These are phyloP conservation scores for Coffea humblotiana DNA, from an alignment of 305 asterid species.

Conservation along the genomic window DNA sequence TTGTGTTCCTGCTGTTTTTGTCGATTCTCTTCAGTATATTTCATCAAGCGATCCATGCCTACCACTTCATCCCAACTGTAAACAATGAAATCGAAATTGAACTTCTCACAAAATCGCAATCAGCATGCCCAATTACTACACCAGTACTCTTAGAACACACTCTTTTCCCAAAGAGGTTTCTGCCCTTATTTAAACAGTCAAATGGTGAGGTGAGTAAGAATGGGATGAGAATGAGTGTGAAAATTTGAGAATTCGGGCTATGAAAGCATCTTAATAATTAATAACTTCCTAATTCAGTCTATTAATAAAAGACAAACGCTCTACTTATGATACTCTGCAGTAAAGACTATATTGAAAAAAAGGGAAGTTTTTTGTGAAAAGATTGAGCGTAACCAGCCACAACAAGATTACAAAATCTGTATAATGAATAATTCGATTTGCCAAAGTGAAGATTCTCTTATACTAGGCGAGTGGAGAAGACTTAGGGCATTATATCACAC, in stretches of 20 bases:
- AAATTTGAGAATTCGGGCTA: not conserved
- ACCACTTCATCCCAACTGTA: slow-evolving; percentile 96
- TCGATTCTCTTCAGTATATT: slow-evolving; percentile 61
- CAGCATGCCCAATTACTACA: not conserved
- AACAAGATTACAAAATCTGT: not conserved
- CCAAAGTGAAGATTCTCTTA: not conserved
- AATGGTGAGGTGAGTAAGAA: not conserved
- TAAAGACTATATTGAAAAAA: not conserved
- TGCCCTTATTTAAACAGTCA: not conserved
- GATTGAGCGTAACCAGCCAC: not conserved
- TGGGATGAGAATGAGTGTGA: not conserved
- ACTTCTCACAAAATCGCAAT: not conserved
- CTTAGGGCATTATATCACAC: not conserved
- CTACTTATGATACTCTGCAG: not conserved
- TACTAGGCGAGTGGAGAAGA: not conserved
- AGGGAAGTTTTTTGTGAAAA: not conserved
- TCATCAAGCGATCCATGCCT: slow-evolving; percentile 48
- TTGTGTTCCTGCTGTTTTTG: slow-evolving; percentile 45
- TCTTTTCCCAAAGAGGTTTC: not conserved
- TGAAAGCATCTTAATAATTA: not conserved
- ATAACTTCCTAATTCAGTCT: not conserved
- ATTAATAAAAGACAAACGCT: not conserved
- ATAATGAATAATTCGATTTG: not conserved
- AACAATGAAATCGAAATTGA: slow-evolving; percentile 12
- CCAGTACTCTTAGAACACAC: not conserved